Percentiles rank a stretch among this genome's conserved stretches.
Conservation (phyloP, 2,329 filamentous ascomycete species). For the Neurospora sp. region DNA sequence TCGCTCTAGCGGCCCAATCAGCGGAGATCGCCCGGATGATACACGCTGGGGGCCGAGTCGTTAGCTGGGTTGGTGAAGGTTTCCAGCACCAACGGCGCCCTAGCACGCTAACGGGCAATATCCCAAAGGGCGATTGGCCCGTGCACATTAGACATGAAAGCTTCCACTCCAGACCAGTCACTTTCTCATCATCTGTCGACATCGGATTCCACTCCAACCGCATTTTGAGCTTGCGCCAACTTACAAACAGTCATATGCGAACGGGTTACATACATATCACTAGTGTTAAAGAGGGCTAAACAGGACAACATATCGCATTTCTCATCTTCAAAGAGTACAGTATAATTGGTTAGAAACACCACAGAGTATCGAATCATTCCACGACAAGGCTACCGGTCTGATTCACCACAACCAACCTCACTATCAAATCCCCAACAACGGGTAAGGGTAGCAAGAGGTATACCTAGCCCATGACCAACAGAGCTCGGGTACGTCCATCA, state of each 20-base stretch:
- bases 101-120: neutral
- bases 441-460: neutral
- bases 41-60: neutral
- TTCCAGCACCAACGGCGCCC: neutral
- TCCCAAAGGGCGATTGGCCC: neutral
- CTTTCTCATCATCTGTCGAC: neutral
- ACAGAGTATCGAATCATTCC: neutral
- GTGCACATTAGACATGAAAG: neutral
- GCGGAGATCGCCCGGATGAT: neutral
- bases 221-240: neutral
- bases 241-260: neutral
- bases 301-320: neutral
- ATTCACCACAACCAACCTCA: neutral
- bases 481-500: neutral
- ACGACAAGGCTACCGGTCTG: neutral
- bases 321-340: neutral
- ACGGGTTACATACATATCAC: neutral
- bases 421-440: neutral
- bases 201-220: neutral
- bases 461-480: neutral
- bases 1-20: slow-evolving; percentile 11
- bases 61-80: neutral
- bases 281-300: neutral
- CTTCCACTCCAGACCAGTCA: neutral
- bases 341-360: neutral